phyloP scores from a whole-genome alignment of 129 eudicot species.

The Glebionis coronaria region DNA sequence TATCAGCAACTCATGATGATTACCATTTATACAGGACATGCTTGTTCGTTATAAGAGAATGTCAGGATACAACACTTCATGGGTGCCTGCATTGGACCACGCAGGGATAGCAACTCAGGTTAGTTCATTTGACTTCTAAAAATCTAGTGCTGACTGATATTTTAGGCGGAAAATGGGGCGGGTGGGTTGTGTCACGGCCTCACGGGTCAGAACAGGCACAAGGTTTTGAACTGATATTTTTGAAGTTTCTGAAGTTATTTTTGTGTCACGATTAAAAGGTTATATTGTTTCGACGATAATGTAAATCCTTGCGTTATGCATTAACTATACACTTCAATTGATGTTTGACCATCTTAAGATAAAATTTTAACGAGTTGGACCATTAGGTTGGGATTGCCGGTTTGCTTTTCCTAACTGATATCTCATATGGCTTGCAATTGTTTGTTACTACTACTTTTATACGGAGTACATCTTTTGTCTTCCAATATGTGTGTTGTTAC shows the following conservation, averaged over 20 bases:
- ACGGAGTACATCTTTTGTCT: neutral
- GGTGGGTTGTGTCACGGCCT: neutral
- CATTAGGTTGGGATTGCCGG: neutral
- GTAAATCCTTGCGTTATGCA: too few species aligned
- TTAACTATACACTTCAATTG: neutral
- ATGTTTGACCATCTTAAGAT: neutral
- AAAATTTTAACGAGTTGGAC: neutral
- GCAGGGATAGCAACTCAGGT: slow-evolving; percentile 99
- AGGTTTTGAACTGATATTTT: neutral
- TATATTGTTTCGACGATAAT: neutral
- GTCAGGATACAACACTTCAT: slow-evolving; percentile 88
- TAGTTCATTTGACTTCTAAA: slow-evolving; percentile 1
- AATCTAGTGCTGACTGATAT: neutral
- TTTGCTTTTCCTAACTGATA: neutral
- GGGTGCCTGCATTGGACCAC: slow-evolving; percentile 99
- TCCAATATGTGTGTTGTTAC: neutral
- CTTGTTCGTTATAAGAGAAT: slow-evolving; percentile 91
- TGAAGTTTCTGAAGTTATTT: neutral
- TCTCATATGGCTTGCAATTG: too few species aligned
- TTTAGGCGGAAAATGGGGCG: neutral
- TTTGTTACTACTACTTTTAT: neutral
- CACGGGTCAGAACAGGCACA: neutral
- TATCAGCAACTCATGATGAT: slow-evolving; percentile 17
- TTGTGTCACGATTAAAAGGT: neutral
- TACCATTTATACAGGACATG: slow-evolving; percentile 56